Base-by-base conservation (phyloP, 2,329 filamentous ascomycete species). In the Hymenoscyphus fraxineus region DNA sequence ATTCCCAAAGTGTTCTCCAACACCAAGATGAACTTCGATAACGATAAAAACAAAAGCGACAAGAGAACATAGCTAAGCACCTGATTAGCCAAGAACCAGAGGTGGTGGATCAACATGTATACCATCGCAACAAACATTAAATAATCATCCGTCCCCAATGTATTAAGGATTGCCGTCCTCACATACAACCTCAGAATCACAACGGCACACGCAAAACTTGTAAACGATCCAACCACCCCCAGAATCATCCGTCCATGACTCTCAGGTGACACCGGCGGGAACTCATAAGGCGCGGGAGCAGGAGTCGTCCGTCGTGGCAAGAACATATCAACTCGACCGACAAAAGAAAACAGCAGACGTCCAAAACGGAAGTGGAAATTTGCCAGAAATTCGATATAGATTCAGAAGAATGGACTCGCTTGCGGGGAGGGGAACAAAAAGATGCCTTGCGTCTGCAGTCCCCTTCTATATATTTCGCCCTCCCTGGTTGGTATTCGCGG, bases 81-180 rank as follows among this genome's bases (percentile, higher is more conserved):
- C 13, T 3, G 54, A 13, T 39, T 10, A 19, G 31, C 32, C 38
- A 27, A 15, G 12, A 55, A 41, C 13, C 15, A 57, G 19, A 58
- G 40, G 31, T 19, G 13, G 22, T 55, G 39, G 12, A 27, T 22
- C 54, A 32, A 16, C 76, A 66, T n/a, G n/a, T n/a, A n/a, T 68
- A 82, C 74, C 73, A 77, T 74, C 3, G 80, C 77, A 6, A 73
- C 59, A 1, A 66, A 58, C 79, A 64, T 73, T 4, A 78, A 66
- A 64, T 76, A 80, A 70, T 84, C 81, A 71, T 84, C 81, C 2
- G 72, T 56, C 0, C 80, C 80, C 59, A 81, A 73, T n/a, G 77
- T 78, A 57, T 78, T 79, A 47, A 83, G 71, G 72, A 83, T 78
- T 13, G 72, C 66, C 10, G 75, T 64, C 32, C 81, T 76, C 32